Conservation (phyloP, 768 basidiomycete species). For the Mycena rebaudengoi region DNA sequence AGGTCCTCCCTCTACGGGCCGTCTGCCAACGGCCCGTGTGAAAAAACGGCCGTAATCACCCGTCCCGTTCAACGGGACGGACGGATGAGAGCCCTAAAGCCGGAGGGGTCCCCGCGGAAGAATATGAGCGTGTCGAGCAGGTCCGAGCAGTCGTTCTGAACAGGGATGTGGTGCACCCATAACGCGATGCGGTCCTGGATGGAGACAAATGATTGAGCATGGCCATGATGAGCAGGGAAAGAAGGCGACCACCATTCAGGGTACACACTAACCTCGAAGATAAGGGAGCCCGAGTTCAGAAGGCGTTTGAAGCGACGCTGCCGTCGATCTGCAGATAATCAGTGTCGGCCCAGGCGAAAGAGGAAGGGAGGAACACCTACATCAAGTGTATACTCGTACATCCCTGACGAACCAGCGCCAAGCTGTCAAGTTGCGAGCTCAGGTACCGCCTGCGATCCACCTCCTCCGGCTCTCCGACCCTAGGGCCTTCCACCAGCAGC, state of each 20-base stretch:
- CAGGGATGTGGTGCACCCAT: conserved; percentile 79
- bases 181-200: conserved; percentile 61
- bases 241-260: conserved; percentile 38
- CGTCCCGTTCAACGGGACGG: too few relatives aligned
- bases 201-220: conserved; percentile 47
- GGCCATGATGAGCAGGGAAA: too few relatives aligned
- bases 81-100: too few relatives aligned
- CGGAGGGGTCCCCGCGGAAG: conserved; percentile 68
- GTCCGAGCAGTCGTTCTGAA: conserved; percentile 69
- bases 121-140: conserved; percentile 76
- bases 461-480: neutral
- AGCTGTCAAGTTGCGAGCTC: conserved; percentile 59
- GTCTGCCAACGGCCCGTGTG: too few relatives aligned
- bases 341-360: neutral
- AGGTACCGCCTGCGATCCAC: neutral
- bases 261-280: conserved; percentile 71
- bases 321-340: conserved; percentile 53
- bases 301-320: conserved; percentile 68
- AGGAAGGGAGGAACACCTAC: conserved; percentile 39
- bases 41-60: too few relatives aligned
- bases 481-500: conserved; percentile 22
- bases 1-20: too few relatives aligned
- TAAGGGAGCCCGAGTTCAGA: conserved; percentile 63
- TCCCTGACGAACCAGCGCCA: conserved; percentile 55
- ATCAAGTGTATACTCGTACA: conserved; percentile 69